Conservation (phyloP, 139 green algal species). For the Chlamydomonas urium region DNA sequence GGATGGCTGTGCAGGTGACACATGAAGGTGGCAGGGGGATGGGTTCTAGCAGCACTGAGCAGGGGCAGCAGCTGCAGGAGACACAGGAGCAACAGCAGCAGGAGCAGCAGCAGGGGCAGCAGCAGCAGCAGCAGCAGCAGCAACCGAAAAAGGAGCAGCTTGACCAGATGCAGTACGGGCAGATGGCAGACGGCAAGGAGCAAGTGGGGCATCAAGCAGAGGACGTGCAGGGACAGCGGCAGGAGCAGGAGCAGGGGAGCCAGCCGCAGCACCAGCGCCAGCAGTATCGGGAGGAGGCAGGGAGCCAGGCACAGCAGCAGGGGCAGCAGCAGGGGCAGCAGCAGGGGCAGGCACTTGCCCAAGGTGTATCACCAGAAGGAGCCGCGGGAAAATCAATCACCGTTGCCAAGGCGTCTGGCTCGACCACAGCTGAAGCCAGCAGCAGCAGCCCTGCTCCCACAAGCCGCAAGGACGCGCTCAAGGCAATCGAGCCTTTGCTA, state of each 20-base stretch:
- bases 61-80: neutral
- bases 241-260: neutral
- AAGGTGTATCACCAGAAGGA: neutral
- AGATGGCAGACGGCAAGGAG: neutral
- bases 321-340: slow-evolving; percentile 4
- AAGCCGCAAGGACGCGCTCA: neutral
- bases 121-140: neutral
- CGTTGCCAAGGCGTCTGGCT: neutral
- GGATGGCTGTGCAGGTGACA: too few species aligned
- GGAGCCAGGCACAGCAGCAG: neutral
- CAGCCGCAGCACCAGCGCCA: neutral
- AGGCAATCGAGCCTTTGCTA: slow-evolving; percentile 12
- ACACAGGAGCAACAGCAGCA: neutral
- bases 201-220: neutral
- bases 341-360: neutral
- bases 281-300: neutral
- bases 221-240: neutral
- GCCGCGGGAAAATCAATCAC: neutral
- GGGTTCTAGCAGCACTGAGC: neutral
- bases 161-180: neutral
- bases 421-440: too few species aligned
- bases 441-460: neutral
- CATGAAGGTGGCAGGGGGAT: neutral
- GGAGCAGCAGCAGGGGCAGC: neutral
- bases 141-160: neutral